Percentiles rank a stretch among this genome's conserved stretches.
These are phyloP conservation scores for Ustilaginoidea virens DNA, from an alignment of 2,329 filamentous ascomycete genomes.

Conservation along the genomic window DNA sequence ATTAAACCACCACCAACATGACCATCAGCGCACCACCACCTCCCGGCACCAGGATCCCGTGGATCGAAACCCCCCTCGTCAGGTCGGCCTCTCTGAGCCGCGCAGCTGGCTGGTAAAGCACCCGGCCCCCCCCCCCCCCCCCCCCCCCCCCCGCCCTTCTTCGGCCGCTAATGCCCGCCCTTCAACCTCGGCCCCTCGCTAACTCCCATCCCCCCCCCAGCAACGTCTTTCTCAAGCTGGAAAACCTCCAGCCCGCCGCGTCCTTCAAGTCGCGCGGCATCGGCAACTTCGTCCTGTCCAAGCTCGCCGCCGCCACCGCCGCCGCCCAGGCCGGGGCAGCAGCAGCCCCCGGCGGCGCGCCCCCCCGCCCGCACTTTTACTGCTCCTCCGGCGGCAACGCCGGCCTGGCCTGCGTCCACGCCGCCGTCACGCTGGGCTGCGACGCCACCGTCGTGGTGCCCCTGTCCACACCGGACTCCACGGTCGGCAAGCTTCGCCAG, in stretches of 20 bases:
- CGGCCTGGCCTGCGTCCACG: conserved; percentile 62
- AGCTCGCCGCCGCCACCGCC: too few species aligned
- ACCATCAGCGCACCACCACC: not conserved
- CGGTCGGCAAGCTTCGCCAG: conserved; percentile 50
- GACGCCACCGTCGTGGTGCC: conserved; percentile 62
- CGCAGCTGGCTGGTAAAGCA: conserved; percentile 8
- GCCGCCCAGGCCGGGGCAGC: conserved; percentile 5
- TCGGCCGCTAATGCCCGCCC: not conserved
- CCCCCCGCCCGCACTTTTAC: conserved; percentile 44
- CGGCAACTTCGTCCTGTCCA: conserved; percentile 49
- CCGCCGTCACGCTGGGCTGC: conserved; percentile 43
- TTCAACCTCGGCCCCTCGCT: too few species aligned
- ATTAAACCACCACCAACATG: not conserved
- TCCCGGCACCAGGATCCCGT: conserved; percentile 26
- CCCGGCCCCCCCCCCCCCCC: too few species aligned
- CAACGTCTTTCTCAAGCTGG: conserved; percentile 70
- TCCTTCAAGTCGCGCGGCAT: conserved; percentile 75
- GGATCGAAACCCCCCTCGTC: conserved; percentile 53
- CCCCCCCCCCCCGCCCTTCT: too few species aligned
- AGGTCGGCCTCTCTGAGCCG: conserved; percentile 33
- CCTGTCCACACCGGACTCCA: conserved; percentile 43
- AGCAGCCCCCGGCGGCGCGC: conserved; percentile 4
- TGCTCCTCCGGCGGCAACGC: conserved; percentile 65
- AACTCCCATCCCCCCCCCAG: too few species aligned
- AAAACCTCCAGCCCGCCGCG: conserved; percentile 65